Evolutionary conservation across 129 eudicot genomes (phyloP).

Genomic region (Calendula officinalis): DNA sequence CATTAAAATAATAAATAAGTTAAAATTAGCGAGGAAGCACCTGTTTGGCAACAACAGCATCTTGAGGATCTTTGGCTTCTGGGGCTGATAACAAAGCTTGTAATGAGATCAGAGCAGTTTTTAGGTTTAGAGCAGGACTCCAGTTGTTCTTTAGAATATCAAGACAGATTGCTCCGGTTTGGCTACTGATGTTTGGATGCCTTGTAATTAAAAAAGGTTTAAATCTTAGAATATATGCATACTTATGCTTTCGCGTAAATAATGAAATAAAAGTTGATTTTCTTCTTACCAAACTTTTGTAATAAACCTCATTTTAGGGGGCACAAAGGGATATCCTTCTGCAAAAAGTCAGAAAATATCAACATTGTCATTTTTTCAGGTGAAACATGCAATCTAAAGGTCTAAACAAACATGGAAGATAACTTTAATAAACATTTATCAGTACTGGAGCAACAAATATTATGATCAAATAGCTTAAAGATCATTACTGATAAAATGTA

Average conservation of each 20-base stretch:
- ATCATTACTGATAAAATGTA: background rate
- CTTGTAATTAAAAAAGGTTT: slow-evolving; percentile 21
- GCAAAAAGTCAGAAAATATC: slow-evolving; percentile 29
- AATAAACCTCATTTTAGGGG: slow-evolving; percentile 83
- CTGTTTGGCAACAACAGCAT: slow-evolving; percentile 41
- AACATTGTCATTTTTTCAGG: background rate
- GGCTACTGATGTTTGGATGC: slow-evolving; percentile 47
- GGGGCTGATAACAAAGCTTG: slow-evolving; percentile 38
- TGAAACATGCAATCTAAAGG: background rate
- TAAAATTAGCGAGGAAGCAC: slow-evolving; percentile 8
- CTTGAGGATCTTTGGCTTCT: slow-evolving; percentile 40
- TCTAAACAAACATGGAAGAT: background rate
- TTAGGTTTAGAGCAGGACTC: slow-evolving; percentile 37
- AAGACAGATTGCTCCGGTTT: slow-evolving; percentile 40
- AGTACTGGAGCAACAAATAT: background rate
- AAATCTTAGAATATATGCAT: slow-evolving; percentile 14
- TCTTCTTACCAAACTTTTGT: slow-evolving; percentile 87
- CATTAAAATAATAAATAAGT: background rate
- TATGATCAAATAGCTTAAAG: background rate
- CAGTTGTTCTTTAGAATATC: slow-evolving; percentile 39
- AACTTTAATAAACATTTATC: background rate
- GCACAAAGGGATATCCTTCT: slow-evolving; percentile 87
- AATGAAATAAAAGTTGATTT: background rate
- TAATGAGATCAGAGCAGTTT: slow-evolving; percentile 32
- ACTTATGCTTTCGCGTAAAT: background rate